Base-by-base conservation (phyloP, 2,329 filamentous ascomycete genomes). In the Aspergillus awamori region DNA sequence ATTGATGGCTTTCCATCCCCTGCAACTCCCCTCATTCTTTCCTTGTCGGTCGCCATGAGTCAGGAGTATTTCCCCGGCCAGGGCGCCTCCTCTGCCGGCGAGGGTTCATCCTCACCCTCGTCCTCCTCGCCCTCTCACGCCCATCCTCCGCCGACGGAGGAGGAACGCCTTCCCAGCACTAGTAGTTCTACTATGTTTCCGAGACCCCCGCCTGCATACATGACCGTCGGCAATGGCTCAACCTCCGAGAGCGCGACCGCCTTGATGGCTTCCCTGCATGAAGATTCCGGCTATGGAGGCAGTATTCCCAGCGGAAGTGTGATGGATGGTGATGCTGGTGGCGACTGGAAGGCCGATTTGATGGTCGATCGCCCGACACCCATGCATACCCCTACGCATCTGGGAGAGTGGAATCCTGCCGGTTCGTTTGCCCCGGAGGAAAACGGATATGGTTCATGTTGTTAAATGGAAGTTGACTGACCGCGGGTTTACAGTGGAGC, bases 271-370 rank as follows among this genome's bases (percentile, higher is more conserved):
- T 86, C 96, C 69, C 82, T 98, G 58, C 92, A 96, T 63, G 82
- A 87, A 60, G 95, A 99, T 75, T 98, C 94, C 17, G 95, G 94
- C 6, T 98, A 98, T 72, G 93, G 92, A 58, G 90, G 90, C 48
- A 97, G 92, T 74, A 83, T 90, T 53, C 81, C 85, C 30, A 88
- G 87, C 62, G 90, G 90, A 56, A 85, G 85, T 66, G 77, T 80
- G 62, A 75, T 80, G 43, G 74, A 76, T 60, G 76, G 75, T 58
- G 75, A 76, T 65, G 71, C 71, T 56, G 77, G 70, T 72, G 75
- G 79, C 43, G 77, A 77, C 54, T 88, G 85, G 83, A 81, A 84
- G 70, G 80, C 83, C 17, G 82, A 82, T 60, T 75, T 86, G 65
- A 79, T 84, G 68, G 80, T 84, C 67, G 86, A 88, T 72, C 78